phyloP scores from a whole-genome alignment of 2,329 filamentous ascomycete species.

The Dichotomopilus funicola region DNA sequence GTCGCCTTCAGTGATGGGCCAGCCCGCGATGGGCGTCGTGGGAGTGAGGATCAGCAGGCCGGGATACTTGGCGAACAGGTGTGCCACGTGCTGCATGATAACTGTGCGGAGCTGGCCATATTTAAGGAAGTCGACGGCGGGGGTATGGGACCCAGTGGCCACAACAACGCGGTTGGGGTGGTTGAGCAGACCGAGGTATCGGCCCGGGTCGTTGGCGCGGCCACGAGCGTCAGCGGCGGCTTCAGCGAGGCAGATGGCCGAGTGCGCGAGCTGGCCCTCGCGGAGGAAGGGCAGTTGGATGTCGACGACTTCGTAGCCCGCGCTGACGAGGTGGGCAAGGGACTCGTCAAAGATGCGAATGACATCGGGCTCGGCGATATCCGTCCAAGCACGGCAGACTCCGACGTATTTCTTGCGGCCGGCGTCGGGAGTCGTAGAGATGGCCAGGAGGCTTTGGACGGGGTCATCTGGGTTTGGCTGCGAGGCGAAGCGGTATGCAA shows the following conservation, averaged over 20 bases:
- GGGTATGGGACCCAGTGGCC: slow-evolving; percentile 55
- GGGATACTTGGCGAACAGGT: slow-evolving; percentile 63
- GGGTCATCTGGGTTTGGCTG: slow-evolving; percentile 60
- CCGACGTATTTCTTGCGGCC: slow-evolving; percentile 58
- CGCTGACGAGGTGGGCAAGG: slow-evolving; percentile 50
- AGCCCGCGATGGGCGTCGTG: slow-evolving; percentile 68
- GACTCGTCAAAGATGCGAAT: slow-evolving; percentile 54
- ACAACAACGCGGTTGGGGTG: slow-evolving; percentile 65
- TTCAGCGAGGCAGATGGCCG: slow-evolving; percentile 70
- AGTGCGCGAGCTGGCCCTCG: slow-evolving; percentile 71
- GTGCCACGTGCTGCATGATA: slow-evolving; percentile 71
- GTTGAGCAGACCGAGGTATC: slow-evolving; percentile 52
- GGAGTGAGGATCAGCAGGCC: slow-evolving; percentile 75
- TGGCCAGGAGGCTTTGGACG: slow-evolving; percentile 56
- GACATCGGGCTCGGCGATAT: slow-evolving; percentile 59
- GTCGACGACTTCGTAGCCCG: slow-evolving; percentile 46
- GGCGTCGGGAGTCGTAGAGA: slow-evolving; percentile 41
- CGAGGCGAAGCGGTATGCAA: slow-evolving; percentile 76
- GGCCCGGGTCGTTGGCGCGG: slow-evolving; percentile 37
- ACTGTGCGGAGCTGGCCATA: slow-evolving; percentile 67
- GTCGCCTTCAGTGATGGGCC: slow-evolving; percentile 55
- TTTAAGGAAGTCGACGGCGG: slow-evolving; percentile 63
- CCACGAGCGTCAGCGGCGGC: slow-evolving; percentile 44
- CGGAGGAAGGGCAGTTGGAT: slow-evolving; percentile 60
- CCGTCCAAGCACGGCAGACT: slow-evolving; percentile 62